phyloP scores from a whole-genome alignment of 2,329 filamentous ascomycete genomes.

The Cordyceps cicadae region DNA sequence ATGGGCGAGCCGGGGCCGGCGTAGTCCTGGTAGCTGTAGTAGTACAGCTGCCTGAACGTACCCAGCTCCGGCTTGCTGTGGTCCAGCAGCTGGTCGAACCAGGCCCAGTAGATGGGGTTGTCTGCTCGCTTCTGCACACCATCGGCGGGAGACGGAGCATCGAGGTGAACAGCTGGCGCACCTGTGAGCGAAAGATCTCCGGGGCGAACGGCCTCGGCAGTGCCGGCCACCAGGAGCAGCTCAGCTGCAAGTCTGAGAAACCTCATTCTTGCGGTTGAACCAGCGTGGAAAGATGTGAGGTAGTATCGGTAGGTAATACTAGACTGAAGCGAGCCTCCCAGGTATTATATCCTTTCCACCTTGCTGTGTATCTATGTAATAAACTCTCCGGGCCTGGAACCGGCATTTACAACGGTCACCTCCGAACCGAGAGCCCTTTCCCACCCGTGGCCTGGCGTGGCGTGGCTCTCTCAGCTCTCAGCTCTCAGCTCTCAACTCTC shows the following conservation, averaged over 20 bases:
- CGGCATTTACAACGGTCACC: neutral
- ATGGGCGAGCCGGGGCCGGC: constrained; percentile 68
- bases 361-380: neutral
- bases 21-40: constrained; percentile 69
- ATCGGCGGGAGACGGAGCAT: neutral
- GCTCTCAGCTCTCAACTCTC: too few species aligned
- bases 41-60: constrained; percentile 65
- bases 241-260: constrained; percentile 5
- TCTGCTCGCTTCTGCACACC: constrained; percentile 9
- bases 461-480: neutral
- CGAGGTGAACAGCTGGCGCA: neutral
- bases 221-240: constrained; percentile 5
- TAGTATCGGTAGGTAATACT: neutral
- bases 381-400: neutral
- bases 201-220: neutral
- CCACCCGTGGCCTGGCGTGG: neutral
- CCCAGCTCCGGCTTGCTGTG: constrained; percentile 48
- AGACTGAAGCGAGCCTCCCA: neutral
- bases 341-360: neutral
- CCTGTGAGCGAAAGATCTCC: neutral
- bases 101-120: neutral
- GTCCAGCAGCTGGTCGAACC: constrained; percentile 50
- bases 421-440: neutral
- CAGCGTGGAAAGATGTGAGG: neutral
- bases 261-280: neutral